A percentile compares a stretch with the other conserved stretches of the same genome.
phyloP scores from a whole-genome alignment of 106 monocot genomes.

The Posidonia australis region DNA sequence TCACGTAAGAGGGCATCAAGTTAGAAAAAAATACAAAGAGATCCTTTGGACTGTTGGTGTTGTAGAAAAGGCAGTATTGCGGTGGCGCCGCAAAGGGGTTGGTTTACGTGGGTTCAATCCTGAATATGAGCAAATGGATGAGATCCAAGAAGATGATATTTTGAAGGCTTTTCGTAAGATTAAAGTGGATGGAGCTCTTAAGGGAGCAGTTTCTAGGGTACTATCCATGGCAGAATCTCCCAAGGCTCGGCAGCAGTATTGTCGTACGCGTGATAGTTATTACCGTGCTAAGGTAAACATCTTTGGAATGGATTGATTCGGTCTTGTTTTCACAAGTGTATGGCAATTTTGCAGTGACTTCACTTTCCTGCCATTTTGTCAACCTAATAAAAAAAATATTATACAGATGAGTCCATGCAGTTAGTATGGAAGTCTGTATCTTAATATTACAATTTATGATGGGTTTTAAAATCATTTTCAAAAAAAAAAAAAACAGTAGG shows the following conservation, averaged over 20 bases:
- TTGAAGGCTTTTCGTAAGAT: conserved; percentile 59
- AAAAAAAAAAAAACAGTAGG: background rate
- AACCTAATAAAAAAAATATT: no score
- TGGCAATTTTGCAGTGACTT: background rate
- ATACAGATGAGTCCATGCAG: no score
- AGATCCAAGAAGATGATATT: conserved; percentile 30
- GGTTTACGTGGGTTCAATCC: conserved; percentile 74
- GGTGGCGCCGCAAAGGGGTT: conserved; percentile 71
- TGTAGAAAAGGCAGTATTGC: conserved; percentile 60
- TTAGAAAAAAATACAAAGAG: conserved; percentile 64
- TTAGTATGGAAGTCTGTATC: no score
- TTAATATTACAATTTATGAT: no score
- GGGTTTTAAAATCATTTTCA: no score
- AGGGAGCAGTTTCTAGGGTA: conserved; percentile 49
- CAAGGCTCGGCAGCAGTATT: conserved; percentile 52
- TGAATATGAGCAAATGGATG: conserved; percentile 21
- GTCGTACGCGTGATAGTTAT: conserved; percentile 53
- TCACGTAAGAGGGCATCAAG: conserved; percentile 86
- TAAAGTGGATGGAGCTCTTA: conserved; percentile 58
- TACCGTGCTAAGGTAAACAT: conserved; percentile 40
- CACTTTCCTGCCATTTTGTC: background rate
- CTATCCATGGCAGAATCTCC: conserved; percentile 43
- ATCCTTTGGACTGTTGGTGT: conserved; percentile 59
- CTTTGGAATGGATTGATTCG: background rate
- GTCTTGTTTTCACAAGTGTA: background rate